Base-by-base conservation (phyloP, 2,329 filamentous ascomycete species). In the Aspergillus cejpii region DNA sequence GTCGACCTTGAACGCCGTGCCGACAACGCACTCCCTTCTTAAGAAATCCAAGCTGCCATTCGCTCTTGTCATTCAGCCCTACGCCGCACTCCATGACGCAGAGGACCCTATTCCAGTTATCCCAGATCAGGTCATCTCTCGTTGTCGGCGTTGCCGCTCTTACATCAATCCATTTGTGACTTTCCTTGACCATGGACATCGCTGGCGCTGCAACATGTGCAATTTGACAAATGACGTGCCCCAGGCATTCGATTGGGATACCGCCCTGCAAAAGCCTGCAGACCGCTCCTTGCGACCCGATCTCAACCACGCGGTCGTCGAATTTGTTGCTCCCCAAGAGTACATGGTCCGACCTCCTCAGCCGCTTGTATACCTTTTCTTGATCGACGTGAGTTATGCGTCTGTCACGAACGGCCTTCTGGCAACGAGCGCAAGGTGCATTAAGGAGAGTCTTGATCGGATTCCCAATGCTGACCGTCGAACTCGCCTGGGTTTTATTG, bases 141-240 rank as follows among this genome's bases (percentile, higher is more conserved):
- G 92, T 61, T 98, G 92, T 75, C 81, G 92, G 67, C 84, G 92
- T 70, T 98, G 92, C 71, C 79, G 92, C 57, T 92, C 91, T 44
- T 97, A 97, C 67, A 97, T 97, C 75, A 97, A 97, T 66, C 90
- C 92, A 10, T 98, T 91, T 58, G 92, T 94, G 48, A 88, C 87
- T 37, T 98, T 98, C 72, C 74, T 98, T 49, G 92, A 98, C 60
- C 88, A 97, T 63, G 92, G 92, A 37, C 92, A 98, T 71, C 81
- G 92, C 63, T 98, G 92, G 92, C 84, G 91, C 62, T 98, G 92
- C 74, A 98, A 98, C 72, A 96, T 98, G 90, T 98, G 92, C 70
- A 97, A 95, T 68, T 76, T 98, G 53, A 96, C 90, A 57, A 98
- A 98, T 65, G 92, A 98, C 59, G 91, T 97, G 29, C 92, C 92